These are phyloP conservation scores for Sordariomycetes sp. DNA, from an alignment of 2,329 filamentous ascomycete species.

Conservation along the genomic window DNA sequence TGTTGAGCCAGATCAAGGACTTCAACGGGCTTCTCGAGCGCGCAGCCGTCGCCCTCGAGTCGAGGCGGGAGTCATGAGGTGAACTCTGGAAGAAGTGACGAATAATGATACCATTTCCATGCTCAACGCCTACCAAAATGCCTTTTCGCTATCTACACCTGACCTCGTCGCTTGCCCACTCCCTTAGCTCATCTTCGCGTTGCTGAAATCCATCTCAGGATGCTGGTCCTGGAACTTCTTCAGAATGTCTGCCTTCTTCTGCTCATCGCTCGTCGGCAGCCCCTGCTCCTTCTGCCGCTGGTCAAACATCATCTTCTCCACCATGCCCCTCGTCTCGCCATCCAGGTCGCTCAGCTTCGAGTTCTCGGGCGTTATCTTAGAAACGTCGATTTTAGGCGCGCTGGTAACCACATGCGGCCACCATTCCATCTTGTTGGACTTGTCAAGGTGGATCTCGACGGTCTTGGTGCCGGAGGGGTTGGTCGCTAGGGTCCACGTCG, in stretches of 20 bases:
- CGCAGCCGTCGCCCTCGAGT: constrained; percentile 46
- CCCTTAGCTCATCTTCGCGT: constrained; percentile 52
- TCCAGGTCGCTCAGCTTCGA: constrained; percentile 88
- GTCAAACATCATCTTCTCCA: constrained; percentile 99
- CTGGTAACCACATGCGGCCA: constrained; percentile 85
- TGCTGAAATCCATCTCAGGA: constrained; percentile 64
- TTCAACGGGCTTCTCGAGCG: constrained; percentile 58
- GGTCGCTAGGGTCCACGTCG: constrained; percentile 83
- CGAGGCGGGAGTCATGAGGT: constrained; percentile 16
- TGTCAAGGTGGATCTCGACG: constrained; percentile 83
- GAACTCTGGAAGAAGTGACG: not conserved
- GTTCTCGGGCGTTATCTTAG: constrained; percentile 89
- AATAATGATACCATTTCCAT: not conserved
- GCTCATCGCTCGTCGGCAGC: constrained; percentile 82
- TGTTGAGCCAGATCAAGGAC: constrained; percentile 46
- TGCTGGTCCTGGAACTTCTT: constrained; percentile 84
- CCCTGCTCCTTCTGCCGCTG: constrained; percentile 94
- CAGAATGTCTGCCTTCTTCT: constrained; percentile 88
- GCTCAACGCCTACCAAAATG: too few species aligned
- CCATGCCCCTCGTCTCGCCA: constrained; percentile 90
- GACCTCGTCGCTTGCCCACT: constrained; percentile 5
- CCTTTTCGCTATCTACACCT: too few species aligned
- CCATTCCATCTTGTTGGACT: constrained; percentile 96
- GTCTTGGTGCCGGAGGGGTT: constrained; percentile 58
- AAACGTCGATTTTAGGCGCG: constrained; percentile 88